Conservation (phyloP, 352 stramenopile genomes). For the Elongisporangium undulatum region DNA sequence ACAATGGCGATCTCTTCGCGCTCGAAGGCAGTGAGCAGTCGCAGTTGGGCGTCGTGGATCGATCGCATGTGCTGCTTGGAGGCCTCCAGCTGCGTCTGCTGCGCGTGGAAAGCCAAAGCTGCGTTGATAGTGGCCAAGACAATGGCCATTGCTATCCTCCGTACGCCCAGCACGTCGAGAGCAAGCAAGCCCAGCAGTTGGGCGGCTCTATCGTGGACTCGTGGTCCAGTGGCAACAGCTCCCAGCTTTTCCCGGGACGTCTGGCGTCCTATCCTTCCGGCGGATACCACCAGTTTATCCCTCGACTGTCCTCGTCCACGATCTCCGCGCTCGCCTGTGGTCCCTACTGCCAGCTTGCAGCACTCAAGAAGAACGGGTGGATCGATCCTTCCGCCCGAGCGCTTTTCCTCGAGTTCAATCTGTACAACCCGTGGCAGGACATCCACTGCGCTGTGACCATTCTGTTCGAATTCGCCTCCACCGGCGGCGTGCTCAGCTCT, state of each 20-base stretch:
- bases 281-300: conserved; percentile 17
- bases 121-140: conserved; percentile 7
- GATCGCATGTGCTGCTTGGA: conserved; percentile 50
- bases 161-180: conserved; percentile 22
- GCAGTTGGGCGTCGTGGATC: conserved; percentile 44
- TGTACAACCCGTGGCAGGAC: conserved; percentile 53
- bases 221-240: conserved; percentile 9
- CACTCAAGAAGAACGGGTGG: conserved; percentile 35
- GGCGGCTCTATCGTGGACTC: conserved; percentile 27
- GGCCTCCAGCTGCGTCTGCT: conserved; percentile 47
- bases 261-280: conserved; percentile 32
- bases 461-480: conserved; percentile 50
- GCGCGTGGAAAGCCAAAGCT: conserved; percentile 29
- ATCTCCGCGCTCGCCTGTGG: background rate
- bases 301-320: conserved; percentile 4
- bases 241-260: conserved; percentile 18
- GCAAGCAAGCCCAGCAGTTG: conserved; percentile 5
- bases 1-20: conserved; percentile 48
- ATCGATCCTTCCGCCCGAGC: conserved; percentile 41
- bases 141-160: conserved; percentile 30
- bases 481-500: conserved; percentile 28
- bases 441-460: conserved; percentile 44
- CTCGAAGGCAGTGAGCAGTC: conserved; percentile 29
- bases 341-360: conserved; percentile 30
- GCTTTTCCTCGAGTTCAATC: conserved; percentile 57